Base-by-base conservation (phyloP, 2,329 filamentous ascomycete genomes). In the Talaromyces funiculosus region DNA sequence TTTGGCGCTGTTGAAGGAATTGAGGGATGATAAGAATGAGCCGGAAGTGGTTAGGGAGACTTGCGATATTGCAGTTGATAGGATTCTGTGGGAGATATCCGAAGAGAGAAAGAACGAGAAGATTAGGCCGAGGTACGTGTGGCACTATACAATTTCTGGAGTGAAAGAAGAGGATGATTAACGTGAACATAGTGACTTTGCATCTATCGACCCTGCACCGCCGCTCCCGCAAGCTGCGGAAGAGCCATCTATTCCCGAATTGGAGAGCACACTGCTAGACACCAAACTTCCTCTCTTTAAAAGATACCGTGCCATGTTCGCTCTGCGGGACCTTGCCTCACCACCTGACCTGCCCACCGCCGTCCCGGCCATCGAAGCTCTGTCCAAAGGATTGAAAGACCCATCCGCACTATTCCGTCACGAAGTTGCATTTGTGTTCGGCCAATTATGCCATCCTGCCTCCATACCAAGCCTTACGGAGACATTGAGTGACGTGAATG, bases 381-480 rank as follows among this genome's bases (percentile, higher is more conserved):
- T 99, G 51, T 91, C 94, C 49, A 88, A 87, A 71, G 94, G 94
- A 16, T 87, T 99, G 68, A 81, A 82, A 33, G 94, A 99, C 73
- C 82, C 86, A 18, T 97, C 92, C 53, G 92, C 92, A 4, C 85
- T 99, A 7, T 97, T 99, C 83, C 88, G 94, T 66, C 94, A 99
- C 78, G 94, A 99, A 74, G 92, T 99, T 66, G 94, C 94, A 14
- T 99, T 99, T 73, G 94, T 99, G 14, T 99, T 99, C 68, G 94
- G 94, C 59, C 94, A 99, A 75, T 82, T 99, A 57, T 92, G 90
- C 59, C 94, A 99, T 72, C 94, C 94, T 1, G 93, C 93, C n/a
- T 96, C 92, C 1, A 97, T 99, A 66, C 92, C 94, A 3, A 90
- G 90, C 62, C 84, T 99, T 61, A 88, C 89, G 16, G 85, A 84